Conservation (phyloP, 345 rosid species). For the Populus davidiana region DNA sequence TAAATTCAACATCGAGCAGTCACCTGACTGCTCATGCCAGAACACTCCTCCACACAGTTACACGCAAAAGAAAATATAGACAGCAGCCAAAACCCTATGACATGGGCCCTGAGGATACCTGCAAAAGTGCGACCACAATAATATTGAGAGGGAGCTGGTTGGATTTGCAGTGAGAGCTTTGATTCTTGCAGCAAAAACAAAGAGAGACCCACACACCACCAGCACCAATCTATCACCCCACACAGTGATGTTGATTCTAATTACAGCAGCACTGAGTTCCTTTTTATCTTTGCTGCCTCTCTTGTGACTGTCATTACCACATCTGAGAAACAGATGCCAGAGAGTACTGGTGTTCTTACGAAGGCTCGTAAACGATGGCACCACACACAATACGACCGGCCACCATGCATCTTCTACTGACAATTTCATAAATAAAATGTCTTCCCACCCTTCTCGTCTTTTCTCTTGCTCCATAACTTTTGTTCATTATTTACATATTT, state of each 20-base stretch:
- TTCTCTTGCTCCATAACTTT: conserved; percentile 14
- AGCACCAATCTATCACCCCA: background rate
- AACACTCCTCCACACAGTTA: background rate
- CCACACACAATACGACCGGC: conserved; percentile 17
- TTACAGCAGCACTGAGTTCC: background rate
- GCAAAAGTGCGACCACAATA: conserved; percentile 38
- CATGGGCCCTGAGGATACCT: conserved; percentile 24
- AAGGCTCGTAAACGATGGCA: conserved; percentile 24
- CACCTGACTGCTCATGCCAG: background rate
- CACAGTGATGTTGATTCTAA: conserved; percentile 17
- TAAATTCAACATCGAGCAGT: background rate
- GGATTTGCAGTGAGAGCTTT: conserved; percentile 27
- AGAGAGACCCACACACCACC: conserved; percentile 4
- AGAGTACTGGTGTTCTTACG: background rate
- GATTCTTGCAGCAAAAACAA: conserved; percentile 31
- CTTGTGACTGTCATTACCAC: conserved; percentile 37
- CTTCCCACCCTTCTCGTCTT: background rate
- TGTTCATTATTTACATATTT: background rate
- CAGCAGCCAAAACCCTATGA: conserved; percentile 4
- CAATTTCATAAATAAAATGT: conserved; percentile 32
- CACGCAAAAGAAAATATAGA: background rate
- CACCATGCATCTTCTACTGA: conserved; percentile 16
- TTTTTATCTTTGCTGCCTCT: conserved; percentile 5
- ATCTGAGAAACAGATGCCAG: conserved; percentile 14
- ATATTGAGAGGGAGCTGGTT: conserved; percentile 16